Evolutionary conservation across 371 early-diverging fungal genomes (phyloP), one percentile per base, ranked within the genome.

Genomic region (Circinella minor): DNA sequence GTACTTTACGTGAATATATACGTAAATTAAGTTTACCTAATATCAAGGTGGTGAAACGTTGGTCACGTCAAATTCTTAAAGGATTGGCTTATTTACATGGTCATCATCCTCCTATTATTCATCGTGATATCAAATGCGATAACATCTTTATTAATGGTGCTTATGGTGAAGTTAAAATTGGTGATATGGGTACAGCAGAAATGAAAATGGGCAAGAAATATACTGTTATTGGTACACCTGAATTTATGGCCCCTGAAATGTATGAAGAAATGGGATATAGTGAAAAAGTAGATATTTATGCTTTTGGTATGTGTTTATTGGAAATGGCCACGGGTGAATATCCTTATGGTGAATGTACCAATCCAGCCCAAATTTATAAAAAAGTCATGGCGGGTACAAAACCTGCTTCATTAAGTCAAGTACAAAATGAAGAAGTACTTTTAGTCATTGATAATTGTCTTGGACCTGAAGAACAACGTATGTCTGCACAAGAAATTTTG

Each of bases 141-240:
- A 95, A 95, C 70, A 91, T 95, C 54, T 95, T 95, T 74, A 91
- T 95, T 68, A 93, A 93, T 69, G 91, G 91, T 34, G 86, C 91
- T 11, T 88, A 89, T 71, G 93, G 93, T 36, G 91, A 92, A 70
- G 91, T 92, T 61, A 94, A 94, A 71, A 93, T 94, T 68, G 94
- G 94, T 43, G 94, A 94, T 74, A 86, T 94, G 82, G 94, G 94
- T 11, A 89, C 90, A 0, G 92, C 94, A 4, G 90, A 90, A 38
- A 90, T 92, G 89, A 90, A 86, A 64, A 66, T 85, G 61, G 88
- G 90, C 65, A 92, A 93, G 63, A 88, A 90, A 55, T 92, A 92
- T 65, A 93, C 93, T 4, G 77, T 94, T 9, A 91, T 92, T 60
- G 93, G 94, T 18, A 92, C 92, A 0, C 93, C 92, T n/a, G 90